Evolutionary conservation across 2,329 filamentous ascomycete genomes (phyloP).

Genomic region (Pseudogymnoascus verrucosus): DNA sequence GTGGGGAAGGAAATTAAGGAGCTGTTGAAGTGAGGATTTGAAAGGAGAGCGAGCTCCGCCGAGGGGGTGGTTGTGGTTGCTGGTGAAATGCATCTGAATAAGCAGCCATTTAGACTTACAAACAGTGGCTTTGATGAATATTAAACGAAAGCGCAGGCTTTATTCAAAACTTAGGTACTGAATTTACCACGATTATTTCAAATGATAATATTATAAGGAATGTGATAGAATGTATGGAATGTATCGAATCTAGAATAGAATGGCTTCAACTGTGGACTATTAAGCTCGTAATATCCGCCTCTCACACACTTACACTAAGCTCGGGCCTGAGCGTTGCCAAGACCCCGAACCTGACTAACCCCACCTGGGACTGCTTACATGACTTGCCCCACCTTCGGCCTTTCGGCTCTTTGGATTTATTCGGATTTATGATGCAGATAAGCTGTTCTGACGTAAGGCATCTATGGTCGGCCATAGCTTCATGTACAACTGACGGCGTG

Average conservation of each 20-base stretch:
- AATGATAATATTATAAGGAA: not conserved
- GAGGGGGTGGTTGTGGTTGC: not conserved
- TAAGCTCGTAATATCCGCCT: not conserved
- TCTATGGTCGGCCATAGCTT: not conserved
- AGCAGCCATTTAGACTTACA: not conserved
- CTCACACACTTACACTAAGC: not conserved
- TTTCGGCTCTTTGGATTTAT: not conserved
- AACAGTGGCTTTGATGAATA: not conserved
- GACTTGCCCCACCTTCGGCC: not conserved
- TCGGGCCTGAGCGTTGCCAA: not conserved
- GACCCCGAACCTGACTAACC: not conserved
- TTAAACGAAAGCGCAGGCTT: constrained; percentile 1
- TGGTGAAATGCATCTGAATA: not conserved
- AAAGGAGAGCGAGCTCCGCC: not conserved
- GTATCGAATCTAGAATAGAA: not conserved
- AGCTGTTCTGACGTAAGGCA: not conserved
- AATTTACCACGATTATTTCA: not conserved
- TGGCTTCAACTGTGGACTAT: not conserved
- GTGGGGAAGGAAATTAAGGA: constrained; percentile 52
- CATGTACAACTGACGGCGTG: not conserved
- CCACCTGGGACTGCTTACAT: not conserved
- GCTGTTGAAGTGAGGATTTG: constrained; percentile 27
- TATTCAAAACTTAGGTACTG: not conserved
- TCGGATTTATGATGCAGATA: not conserved
- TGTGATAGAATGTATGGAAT: not conserved